Conservation (phyloP, 1,284 basidiomycete species). For the Ceratobasidium sp. region DNA sequence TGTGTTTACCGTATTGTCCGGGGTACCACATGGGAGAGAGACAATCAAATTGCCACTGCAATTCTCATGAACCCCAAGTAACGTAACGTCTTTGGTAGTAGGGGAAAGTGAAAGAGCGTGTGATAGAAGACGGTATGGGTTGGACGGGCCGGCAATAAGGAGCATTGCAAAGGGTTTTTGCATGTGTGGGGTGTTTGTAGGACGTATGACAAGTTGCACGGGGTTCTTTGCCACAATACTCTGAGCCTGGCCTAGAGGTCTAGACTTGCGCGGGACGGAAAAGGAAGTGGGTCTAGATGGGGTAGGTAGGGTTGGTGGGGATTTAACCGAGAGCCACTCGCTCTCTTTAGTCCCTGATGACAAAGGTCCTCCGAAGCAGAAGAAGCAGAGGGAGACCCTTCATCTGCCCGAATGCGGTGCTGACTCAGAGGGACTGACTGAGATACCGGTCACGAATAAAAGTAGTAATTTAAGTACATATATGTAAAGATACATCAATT, state of each 20-base stretch:
- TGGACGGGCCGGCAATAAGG: background rate
- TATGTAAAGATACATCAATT: background rate
- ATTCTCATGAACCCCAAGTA: background rate
- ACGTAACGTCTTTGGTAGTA: background rate
- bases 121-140: background rate
- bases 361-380: constrained; percentile 5
- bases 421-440: background rate
- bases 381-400: constrained; percentile 13
- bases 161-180: background rate
- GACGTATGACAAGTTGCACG: background rate
- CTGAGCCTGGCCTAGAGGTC: no score
- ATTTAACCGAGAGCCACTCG: background rate
- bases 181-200: background rate
- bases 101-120: background rate
- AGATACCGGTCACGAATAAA: background rate
- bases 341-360: constrained; percentile 1
- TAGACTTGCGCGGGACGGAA: no score
- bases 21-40: background rate
- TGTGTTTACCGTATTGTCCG: background rate
- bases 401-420: background rate
- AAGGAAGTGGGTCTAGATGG: no score
- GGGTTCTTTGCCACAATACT: no score
- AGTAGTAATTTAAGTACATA: background rate
- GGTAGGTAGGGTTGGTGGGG: constrained; percentile 21
- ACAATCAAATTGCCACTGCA: background rate